These are phyloP conservation scores for Fragaria ananassa DNA, from an alignment of 306 rosid species.

Conservation along the genomic window DNA sequence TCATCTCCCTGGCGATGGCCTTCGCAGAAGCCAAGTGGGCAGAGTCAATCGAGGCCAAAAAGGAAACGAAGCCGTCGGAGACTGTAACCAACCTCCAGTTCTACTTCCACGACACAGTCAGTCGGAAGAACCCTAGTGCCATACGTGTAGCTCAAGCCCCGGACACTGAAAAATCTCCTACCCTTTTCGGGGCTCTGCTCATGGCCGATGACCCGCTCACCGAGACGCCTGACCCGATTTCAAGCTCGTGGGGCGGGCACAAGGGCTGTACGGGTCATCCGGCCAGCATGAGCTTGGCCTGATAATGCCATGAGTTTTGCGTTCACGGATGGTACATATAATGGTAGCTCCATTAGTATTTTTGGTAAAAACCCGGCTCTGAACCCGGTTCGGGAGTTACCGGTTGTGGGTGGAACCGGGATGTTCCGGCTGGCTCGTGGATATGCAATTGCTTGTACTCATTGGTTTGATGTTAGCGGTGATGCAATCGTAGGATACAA, in stretches of 20 bases:
- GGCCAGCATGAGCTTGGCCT: constrained; percentile 57
- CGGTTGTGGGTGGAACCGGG: constrained; percentile 78
- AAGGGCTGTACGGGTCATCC: constrained; percentile 59
- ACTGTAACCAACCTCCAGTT: constrained; percentile 57
- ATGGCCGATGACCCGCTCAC: constrained; percentile 79
- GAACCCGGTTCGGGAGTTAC: constrained; percentile 59
- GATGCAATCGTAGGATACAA: constrained; percentile 83
- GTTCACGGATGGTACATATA: constrained; percentile 53
- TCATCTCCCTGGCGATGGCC: constrained; percentile 11
- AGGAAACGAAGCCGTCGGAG: constrained; percentile 23
- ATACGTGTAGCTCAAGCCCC: constrained; percentile 52
- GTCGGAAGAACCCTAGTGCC: constrained; percentile 65
- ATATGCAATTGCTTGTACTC: constrained; percentile 55
- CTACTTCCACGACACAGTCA: constrained; percentile 73
- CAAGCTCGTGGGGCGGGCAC: constrained; percentile 69
- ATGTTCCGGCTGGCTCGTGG: constrained; percentile 73
- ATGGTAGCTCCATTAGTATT: constrained; percentile 60
- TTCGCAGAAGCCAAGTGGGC: constrained; percentile 34
- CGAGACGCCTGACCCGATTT: constrained; percentile 59
- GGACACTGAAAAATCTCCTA: constrained; percentile 28
- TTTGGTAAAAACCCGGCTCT: constrained; percentile 55
- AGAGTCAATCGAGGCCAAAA: constrained; percentile 7
- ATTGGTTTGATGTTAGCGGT: constrained; percentile 42
- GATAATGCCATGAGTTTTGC: constrained; percentile 51
- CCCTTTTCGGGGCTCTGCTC: constrained; percentile 52